Conservation (phyloP, 805 yeast genomes). For the Yarrowia sp. region DNA sequence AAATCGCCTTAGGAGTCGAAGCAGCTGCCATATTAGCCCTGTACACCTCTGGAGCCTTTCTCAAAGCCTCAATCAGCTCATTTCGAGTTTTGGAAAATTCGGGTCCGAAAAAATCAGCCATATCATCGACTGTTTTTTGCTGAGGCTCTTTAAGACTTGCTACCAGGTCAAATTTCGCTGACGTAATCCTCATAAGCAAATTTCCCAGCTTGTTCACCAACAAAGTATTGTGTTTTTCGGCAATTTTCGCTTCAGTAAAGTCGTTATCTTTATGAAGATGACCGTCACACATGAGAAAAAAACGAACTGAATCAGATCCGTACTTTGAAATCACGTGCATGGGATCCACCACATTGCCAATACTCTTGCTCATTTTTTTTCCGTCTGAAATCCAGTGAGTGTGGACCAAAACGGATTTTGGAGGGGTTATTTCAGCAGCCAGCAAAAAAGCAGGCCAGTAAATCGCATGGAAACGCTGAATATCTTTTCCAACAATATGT, state of each 20-base stretch:
- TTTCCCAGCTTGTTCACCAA: constrained; percentile 83
- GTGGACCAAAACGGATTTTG: constrained; percentile 78
- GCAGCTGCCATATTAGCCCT: constrained; percentile 46
- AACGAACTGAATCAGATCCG: constrained; percentile 62
- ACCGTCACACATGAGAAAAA: constrained; percentile 73
- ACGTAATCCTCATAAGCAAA: constrained; percentile 69
- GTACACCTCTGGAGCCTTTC: constrained; percentile 44
- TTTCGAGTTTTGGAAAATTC: not conserved
- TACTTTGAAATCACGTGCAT: constrained; percentile 57
- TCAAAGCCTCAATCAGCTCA: constrained; percentile 32
- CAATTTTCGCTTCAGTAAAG: constrained; percentile 63
- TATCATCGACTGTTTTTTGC: constrained; percentile 4
- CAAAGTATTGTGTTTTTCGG: constrained; percentile 43
- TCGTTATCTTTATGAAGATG: constrained; percentile 76
- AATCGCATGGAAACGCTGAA: constrained; percentile 79
- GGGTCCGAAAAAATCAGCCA: constrained; percentile 10
- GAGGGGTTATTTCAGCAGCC: constrained; percentile 74
- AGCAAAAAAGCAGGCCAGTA: constrained; percentile 92
- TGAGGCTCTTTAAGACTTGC: constrained; percentile 40
- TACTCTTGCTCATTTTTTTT: constrained; percentile 86
- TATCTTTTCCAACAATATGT: constrained; percentile 91
- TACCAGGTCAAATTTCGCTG: constrained; percentile 59
- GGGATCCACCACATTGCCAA: constrained; percentile 95
- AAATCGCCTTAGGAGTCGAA: constrained; percentile 56
- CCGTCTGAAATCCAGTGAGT: constrained; percentile 94